phyloP scores from a whole-genome alignment of 2,329 filamentous ascomycete genomes.

The Colletotrichum tropicicola region DNA sequence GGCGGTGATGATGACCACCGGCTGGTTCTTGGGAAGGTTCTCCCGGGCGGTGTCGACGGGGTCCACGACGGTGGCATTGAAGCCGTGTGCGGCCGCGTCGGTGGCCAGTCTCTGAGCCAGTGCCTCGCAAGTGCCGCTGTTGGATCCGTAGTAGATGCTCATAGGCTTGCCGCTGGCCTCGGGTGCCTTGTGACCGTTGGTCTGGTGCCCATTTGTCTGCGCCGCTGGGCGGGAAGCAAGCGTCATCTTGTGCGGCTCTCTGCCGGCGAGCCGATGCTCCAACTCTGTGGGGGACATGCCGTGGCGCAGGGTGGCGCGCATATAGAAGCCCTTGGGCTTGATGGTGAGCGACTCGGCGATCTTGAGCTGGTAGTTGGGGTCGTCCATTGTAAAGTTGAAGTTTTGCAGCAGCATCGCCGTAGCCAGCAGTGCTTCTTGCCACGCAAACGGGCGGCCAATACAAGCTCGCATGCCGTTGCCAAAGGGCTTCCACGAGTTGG shows the following conservation, averaged over 20 bases:
- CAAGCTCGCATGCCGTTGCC: conserved; percentile 62
- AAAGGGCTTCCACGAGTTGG: conserved; percentile 59
- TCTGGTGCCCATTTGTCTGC: conserved; percentile 11
- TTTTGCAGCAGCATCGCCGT: conserved; percentile 69
- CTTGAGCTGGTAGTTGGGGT: conserved; percentile 63
- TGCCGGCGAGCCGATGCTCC: conserved; percentile 53
- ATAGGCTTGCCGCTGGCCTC: conserved; percentile 46
- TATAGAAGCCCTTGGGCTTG: conserved; percentile 68
- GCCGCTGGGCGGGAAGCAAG: not conserved
- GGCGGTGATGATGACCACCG: conserved; percentile 70
- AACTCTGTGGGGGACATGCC: conserved; percentile 48
- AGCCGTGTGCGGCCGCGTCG: conserved; percentile 64
- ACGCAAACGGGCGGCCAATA: conserved; percentile 62
- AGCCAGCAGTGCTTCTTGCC: conserved; percentile 59
- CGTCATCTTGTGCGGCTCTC: conserved; percentile 2
- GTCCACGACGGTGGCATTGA: conserved; percentile 57
- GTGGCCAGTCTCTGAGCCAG: conserved; percentile 68
- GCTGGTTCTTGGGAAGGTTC: conserved; percentile 62
- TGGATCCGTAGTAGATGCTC: conserved; percentile 74
- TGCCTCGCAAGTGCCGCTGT: conserved; percentile 74
- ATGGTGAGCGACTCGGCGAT: conserved; percentile 65
- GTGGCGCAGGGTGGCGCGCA: conserved; percentile 62
- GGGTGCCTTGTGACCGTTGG: not conserved
- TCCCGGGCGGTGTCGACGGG: conserved; percentile 66
- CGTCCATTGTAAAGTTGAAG: conserved; percentile 70